These are phyloP conservation scores for Venturia carpophila DNA, from an alignment of 2,329 filamentous ascomycete species.

Conservation along the genomic window DNA sequence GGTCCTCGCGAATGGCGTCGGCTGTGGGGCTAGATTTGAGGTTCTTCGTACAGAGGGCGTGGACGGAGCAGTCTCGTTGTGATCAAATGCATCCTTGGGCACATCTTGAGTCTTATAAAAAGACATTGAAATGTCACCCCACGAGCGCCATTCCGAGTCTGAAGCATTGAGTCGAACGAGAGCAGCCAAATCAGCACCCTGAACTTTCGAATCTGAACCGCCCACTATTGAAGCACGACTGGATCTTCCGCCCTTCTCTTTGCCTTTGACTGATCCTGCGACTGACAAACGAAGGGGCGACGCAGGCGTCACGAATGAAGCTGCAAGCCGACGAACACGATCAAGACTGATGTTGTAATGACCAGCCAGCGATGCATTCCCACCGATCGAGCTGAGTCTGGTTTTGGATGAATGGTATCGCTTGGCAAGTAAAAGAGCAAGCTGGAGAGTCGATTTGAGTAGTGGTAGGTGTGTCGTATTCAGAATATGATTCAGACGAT, in stretches of 20 bases:
- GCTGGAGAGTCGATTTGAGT: conserved; percentile 67
- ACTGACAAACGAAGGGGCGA: conserved; percentile 42
- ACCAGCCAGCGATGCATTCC: conserved; percentile 60
- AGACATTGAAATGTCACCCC: conserved; percentile 70
- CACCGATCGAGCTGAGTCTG: conserved; percentile 55
- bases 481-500: conserved; percentile 78
- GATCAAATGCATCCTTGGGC: background rate
- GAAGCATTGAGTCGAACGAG: conserved; percentile 53
- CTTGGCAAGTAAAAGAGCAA: conserved; percentile 80
- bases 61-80: background rate
- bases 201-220: background rate
- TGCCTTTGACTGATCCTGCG: conserved; percentile 51
- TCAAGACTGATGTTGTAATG: conserved; percentile 72
- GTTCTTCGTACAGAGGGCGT: conserved; percentile 8
- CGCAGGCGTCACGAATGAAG: conserved; percentile 67
- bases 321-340: conserved; percentile 72
- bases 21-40: conserved; percentile 4
- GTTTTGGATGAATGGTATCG: conserved; percentile 86
- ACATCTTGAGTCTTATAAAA: conserved; percentile 53
- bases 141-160: conserved; percentile 57
- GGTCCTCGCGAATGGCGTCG: background rate
- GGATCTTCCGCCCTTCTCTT: conserved; percentile 49
- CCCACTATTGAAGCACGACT: conserved; percentile 33
- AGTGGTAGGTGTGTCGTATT: conserved; percentile 78
- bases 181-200: conserved; percentile 60